Evolutionary conservation across 306 rosid species (phyloP).

Genomic region (Malus sieversii): DNA sequence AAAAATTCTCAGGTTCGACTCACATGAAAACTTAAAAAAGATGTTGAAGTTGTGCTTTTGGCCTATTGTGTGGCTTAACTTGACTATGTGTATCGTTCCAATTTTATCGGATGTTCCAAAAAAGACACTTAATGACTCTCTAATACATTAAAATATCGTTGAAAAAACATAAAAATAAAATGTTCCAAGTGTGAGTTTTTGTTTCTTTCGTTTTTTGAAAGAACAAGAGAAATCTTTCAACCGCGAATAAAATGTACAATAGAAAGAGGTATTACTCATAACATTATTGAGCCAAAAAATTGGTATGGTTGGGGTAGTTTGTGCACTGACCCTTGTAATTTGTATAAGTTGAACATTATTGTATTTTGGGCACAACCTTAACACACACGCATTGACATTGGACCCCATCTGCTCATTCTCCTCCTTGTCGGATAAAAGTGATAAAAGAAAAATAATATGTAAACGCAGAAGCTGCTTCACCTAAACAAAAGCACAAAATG

Average conservation of each 20-base stretch:
- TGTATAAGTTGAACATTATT: slow-evolving; percentile 5
- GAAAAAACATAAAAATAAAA: no score
- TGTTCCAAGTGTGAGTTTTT: no score
- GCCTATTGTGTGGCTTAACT: no score
- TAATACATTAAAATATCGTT: no score
- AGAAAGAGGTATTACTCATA: background rate
- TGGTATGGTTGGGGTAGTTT: background rate
- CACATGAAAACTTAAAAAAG: no score
- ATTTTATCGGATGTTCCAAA: no score
- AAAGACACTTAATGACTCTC: no score
- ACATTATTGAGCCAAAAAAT: background rate
- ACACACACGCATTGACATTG: slow-evolving; percentile 21
- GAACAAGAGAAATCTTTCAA: no score
- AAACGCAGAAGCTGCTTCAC: background rate
- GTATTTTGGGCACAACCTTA: slow-evolving; percentile 9
- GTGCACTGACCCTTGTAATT: background rate
- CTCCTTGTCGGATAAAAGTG: slow-evolving; percentile 8
- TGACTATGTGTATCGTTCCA: no score
- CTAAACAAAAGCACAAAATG: background rate
- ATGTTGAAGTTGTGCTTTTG: no score
- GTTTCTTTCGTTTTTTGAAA: no score
- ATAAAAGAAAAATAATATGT: background rate
- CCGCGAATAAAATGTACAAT: background rate
- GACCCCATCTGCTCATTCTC: slow-evolving; percentile 1
- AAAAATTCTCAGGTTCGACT: no score